Evolutionary conservation across 2,329 filamentous ascomycete genomes (phyloP), one percentile per base, ranked within the genome.

Genomic region (Myriosclerotinia curreyana): DNA sequence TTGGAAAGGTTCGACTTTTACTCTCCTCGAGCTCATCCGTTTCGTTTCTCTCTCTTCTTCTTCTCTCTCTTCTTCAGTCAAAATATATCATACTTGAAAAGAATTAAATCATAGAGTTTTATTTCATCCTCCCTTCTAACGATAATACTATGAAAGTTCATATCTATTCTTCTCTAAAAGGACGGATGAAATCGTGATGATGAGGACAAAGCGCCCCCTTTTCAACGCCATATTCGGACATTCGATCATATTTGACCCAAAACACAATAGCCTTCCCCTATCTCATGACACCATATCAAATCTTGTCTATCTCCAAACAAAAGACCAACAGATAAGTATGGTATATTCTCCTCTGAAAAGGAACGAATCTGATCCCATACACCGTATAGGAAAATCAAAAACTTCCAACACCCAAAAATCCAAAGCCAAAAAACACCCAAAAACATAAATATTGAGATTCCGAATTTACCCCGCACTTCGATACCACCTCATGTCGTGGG

Each of bases 401-500:
- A 3, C 28, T 22, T 5, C 46, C 34, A 46, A 34, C 17, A 38
- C 20, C 25, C 25, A 22, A 7, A 61, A 51, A 40, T 36, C 17
- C 36, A 42, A n/a, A n/a, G 11, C 50, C 50, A 7, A 2, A 0
- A 22, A 25, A 62, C 46, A 2, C n/a, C 28, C 25, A n/a, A 56
- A 56, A 61, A 25, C 28, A 61, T 40, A 9, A 44, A 61, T 22
- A 53, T 7, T 34, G 8, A 40, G 42, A 34, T 44, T 9, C 42
- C 31, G 38, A 31, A 25, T 48, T 46, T 62, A 55, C 60, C 50
- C 60, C 60, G 40, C 60, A 55, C 22, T 48, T 46, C 31, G 38
- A 53, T 53, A 62, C 49, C 38, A 34, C 46, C 60, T 54, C 28
- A 62, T 54, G 49, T 36, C 54, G 60, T 54, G 60, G 52, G n/a